Evolutionary conservation across 257 asterid genomes (phyloP), one percentile per base, ranked within the genome.

Genomic region (Solanum etuberosum): DNA sequence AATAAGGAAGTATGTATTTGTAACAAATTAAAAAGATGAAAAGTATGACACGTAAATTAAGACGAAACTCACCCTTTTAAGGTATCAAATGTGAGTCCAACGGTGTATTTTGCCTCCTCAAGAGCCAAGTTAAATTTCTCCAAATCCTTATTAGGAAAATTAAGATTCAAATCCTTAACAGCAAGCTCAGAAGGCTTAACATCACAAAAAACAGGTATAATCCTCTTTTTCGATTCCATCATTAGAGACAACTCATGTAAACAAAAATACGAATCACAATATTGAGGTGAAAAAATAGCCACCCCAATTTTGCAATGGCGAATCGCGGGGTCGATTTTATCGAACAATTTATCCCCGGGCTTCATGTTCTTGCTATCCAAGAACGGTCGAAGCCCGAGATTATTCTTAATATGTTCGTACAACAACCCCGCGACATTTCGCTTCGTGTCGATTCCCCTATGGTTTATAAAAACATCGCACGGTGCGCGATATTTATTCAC

Each of bases 311-410:
- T 92, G 57, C 96, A 95, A 29, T 92, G 92, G 1, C 90, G 86
- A 31, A 96, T 92, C 12, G 94, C 98, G 0, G 40, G 85, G 68
- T 92, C 88, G 84, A 96, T 95, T 14, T 94, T 92, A 84, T 95
- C 98, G 85, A 93, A 93, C 77, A 96, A 86, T 54, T 83, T 90
- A 91, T 96, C 98, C 1, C 99, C 99, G 0, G 99, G 94, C 87
- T 94, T 95, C 98, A 94, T 95, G 90, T 54, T 95, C 93, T 93
- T 93, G 96, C 97, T 95, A 89, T 96, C 99, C 87, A 95, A 76
- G 87, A 96, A 96, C 0, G 99, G 96, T 8, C 89, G 89, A 43
- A 94, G 88, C 46, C 90, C 86, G 7, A 91, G 51, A 54, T 88
- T 84, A 65, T 88, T 84, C 5, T 90, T 87, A 18, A 96, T 92